Base-by-base conservation (phyloP, 495 filamentous ascomycete genomes). In the Ascodesmis nigricans region DNA sequence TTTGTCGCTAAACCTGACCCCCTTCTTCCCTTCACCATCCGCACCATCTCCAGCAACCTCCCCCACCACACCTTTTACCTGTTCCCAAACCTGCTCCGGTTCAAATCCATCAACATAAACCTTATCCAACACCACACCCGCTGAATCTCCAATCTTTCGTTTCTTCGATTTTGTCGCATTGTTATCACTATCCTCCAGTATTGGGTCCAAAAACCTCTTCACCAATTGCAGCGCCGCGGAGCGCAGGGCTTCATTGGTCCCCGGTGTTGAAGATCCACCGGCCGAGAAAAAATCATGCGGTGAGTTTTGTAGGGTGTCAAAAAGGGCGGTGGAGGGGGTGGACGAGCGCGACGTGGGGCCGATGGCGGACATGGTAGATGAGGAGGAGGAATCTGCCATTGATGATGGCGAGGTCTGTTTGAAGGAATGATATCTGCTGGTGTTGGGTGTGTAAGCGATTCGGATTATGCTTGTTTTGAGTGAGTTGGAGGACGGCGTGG, bases 71-170 rank as follows among this genome's bases (percentile, higher is more conserved):
- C 75, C 69, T 42, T 65, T 72, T 3, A 80, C 79, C 56, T 97
- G 87, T 50, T 91, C 79, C 80, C 83, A 95, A 11, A 97, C 70
- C 56, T 95, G 87, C 29, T 71, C 69, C 15, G 76, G 69, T 39
- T 72, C 76, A 54, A 97, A 92, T 0, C 84, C 87, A 18, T 91
- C 73, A 19, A 77, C 60, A 53, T 95, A 73, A 14, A 97, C 55
- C 53, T 76, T 75, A 19, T 48, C 49, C n/a, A 52, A 14, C 13
- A 39, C 31, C 19, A 26, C 32, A 11, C 21, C 29, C 21, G 37
- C 40, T 18, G 35, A 41, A 18, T 9, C 30, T 0, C 39, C 23
- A 2, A 30, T 15, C 9, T 35, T 36, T n/a, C n/a, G n/a, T 8
- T 16, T 24, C 36, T 42, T 42, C 20, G 36, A 23, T 21, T 27